phyloP scores from a whole-genome alignment of 2,329 filamentous ascomycete species.

The Colletotrichum lupini region DNA sequence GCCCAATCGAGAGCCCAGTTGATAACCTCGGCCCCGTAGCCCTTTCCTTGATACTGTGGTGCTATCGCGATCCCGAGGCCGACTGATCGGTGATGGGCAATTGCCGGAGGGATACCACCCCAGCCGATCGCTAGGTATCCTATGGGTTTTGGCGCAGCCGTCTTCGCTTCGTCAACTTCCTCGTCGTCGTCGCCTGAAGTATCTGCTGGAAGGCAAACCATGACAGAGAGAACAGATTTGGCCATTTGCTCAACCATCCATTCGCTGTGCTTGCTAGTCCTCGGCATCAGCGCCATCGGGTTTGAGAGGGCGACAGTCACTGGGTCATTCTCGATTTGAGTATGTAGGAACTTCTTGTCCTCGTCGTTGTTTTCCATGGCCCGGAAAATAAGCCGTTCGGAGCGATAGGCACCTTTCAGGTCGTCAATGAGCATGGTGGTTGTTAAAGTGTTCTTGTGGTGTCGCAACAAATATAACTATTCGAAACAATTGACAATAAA shows the following conservation, averaged over 20 bases:
- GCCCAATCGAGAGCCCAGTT: constrained; percentile 5
- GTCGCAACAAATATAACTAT: background rate
- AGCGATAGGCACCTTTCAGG: background rate
- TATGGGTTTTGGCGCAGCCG: background rate
- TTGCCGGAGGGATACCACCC: background rate
- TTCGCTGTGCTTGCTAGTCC: background rate
- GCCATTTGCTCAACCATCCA: background rate
- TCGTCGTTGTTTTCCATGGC: constrained; percentile 1
- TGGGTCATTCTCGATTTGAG: constrained; percentile 3
- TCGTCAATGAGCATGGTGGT: background rate
- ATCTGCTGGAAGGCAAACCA: background rate
- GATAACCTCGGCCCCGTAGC: background rate
- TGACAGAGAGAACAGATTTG: background rate
- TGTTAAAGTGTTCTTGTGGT: background rate
- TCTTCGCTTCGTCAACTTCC: background rate
- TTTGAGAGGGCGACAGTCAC: background rate
- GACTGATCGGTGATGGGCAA: background rate
- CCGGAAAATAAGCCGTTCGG: background rate
- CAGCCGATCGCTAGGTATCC: background rate
- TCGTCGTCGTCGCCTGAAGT: background rate
- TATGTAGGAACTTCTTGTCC: constrained; percentile 5
- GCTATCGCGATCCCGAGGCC: background rate
- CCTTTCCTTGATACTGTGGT: background rate
- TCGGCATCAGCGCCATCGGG: background rate
- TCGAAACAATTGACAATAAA: background rate